These are phyloP conservation scores for Gossypium bickii DNA, from an alignment of 345 rosid genomes.

Conservation along the genomic window DNA sequence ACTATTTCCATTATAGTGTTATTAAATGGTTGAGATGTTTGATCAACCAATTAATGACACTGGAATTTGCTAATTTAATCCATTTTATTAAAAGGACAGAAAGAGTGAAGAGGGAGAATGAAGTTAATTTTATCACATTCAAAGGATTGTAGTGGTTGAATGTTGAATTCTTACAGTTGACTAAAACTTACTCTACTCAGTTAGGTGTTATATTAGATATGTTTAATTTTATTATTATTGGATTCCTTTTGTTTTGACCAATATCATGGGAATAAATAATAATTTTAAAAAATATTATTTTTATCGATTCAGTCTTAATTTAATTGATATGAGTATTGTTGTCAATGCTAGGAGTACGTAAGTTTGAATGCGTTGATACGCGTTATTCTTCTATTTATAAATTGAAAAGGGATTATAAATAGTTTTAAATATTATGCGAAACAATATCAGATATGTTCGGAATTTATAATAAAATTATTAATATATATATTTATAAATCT, in stretches of 20 bases:
- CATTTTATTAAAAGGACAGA: background rate
- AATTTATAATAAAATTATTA: no score
- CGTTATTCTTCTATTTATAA: no score
- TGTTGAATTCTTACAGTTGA: background rate
- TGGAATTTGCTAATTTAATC: background rate
- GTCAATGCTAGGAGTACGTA: no score
- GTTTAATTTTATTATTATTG: background rate
- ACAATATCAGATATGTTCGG: accelerated
- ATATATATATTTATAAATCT: no score
- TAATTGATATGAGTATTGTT: no score
- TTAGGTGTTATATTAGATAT: background rate
- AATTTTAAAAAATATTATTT: no score
- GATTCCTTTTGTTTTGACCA: slow-evolving; percentile 6
- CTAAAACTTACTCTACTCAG: background rate
- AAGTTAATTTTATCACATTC: background rate
- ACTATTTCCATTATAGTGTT: background rate
- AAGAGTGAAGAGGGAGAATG: background rate
- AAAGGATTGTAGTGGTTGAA: background rate
- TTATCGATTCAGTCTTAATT: no score
- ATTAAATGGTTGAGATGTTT: background rate
- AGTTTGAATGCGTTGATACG: accelerated
- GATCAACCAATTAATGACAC: background rate
- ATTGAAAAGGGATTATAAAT: accelerated
- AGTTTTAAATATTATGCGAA: no score
- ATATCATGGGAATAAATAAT: background rate